Conservation (phyloP, 2,329 filamentous ascomycete genomes). For the Cyclaneusma minus region DNA sequence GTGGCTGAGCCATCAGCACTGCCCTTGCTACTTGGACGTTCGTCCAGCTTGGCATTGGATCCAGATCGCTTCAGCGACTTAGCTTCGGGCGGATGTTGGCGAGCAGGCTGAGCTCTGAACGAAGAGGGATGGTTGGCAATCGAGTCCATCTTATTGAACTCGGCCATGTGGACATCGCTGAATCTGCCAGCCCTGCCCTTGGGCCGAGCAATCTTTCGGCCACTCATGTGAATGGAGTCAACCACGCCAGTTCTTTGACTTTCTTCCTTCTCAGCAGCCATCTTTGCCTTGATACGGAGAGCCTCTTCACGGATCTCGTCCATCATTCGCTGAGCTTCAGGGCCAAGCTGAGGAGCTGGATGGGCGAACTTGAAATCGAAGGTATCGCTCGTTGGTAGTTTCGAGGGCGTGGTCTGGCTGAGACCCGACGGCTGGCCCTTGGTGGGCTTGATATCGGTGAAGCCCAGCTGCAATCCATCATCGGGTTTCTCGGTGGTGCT, state of each 20-base stretch:
- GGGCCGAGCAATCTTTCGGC: slow-evolving; percentile 63
- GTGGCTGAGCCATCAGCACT: slow-evolving; percentile 2
- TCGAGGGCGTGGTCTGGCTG: slow-evolving; percentile 48
- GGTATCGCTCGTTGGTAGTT: slow-evolving; percentile 36
- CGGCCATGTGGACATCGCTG: slow-evolving; percentile 70
- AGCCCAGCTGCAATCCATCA: slow-evolving; percentile 68
- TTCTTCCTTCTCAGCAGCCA: slow-evolving; percentile 45
- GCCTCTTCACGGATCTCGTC: slow-evolving; percentile 58
- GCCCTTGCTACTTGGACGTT: slow-evolving; percentile 19
- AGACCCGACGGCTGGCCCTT: slow-evolving; percentile 23
- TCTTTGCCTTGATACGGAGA: slow-evolving; percentile 50
- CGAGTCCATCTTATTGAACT: slow-evolving; percentile 97
- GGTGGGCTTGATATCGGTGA: slow-evolving; percentile 51
- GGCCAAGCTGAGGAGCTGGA: slow-evolving; percentile 40
- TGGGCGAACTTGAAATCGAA: slow-evolving; percentile 51
- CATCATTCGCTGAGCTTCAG: slow-evolving; percentile 45
- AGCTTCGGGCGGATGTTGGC: slow-evolving; percentile 32
- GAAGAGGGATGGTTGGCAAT: slow-evolving; percentile 76
- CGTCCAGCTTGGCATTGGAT: slow-evolving; percentile 51
- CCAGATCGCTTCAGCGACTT: slow-evolving; percentile 33
- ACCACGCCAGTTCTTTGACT: slow-evolving; percentile 30
- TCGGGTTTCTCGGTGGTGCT: slow-evolving; percentile 63
- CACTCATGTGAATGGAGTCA: slow-evolving; percentile 16
- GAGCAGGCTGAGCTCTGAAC: slow-evolving; percentile 44
- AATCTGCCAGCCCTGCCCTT: slow-evolving; percentile 67